phyloP scores from a whole-genome alignment of 2,329 filamentous ascomycete species.

The Colletotrichum cuscutae region DNA sequence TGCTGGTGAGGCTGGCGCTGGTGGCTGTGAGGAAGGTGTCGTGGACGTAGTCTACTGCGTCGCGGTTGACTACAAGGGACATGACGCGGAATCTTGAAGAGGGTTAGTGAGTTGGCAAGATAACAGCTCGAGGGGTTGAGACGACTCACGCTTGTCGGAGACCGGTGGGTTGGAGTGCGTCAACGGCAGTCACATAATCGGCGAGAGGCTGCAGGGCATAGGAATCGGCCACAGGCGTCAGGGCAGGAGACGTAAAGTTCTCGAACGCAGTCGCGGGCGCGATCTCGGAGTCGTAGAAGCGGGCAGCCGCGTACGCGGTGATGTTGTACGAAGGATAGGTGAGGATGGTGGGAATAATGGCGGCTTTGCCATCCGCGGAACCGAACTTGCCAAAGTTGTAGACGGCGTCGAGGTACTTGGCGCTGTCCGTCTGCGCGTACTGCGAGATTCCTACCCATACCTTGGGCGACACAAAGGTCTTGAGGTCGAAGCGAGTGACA shows the following conservation, averaged over 20 bases:
- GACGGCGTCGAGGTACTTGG: conserved; percentile 34
- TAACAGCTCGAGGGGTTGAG: background rate
- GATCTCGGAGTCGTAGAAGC: conserved; percentile 34
- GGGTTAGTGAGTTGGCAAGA: background rate
- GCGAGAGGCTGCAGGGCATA: conserved; percentile 31
- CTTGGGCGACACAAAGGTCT: conserved; percentile 29
- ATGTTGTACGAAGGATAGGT: conserved; percentile 31
- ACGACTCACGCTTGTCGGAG: conserved; percentile 31
- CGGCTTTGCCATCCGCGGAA: conserved; percentile 28
- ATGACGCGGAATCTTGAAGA: conserved; percentile 33
- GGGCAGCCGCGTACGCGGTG: conserved; percentile 32
- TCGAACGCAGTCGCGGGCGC: conserved; percentile 26
- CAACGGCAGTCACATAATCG: conserved; percentile 28
- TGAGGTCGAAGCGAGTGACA: conserved; percentile 45
- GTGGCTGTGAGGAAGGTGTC: conserved; percentile 24
- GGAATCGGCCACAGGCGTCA: conserved; percentile 27
- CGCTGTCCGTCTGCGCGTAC: conserved; percentile 22
- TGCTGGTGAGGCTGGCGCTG: conserved; percentile 9
- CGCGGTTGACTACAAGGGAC: conserved; percentile 31
- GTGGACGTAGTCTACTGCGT: conserved; percentile 31
- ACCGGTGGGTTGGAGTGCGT: conserved; percentile 33
- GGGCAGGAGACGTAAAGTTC: conserved; percentile 33
- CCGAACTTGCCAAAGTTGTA: conserved; percentile 36
- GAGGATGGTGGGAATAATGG: conserved; percentile 36
- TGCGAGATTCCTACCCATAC: conserved; percentile 32